Base-by-base conservation (phyloP, 2,329 filamentous ascomycete genomes). In the Pseudogymnoascus sp. region DNA sequence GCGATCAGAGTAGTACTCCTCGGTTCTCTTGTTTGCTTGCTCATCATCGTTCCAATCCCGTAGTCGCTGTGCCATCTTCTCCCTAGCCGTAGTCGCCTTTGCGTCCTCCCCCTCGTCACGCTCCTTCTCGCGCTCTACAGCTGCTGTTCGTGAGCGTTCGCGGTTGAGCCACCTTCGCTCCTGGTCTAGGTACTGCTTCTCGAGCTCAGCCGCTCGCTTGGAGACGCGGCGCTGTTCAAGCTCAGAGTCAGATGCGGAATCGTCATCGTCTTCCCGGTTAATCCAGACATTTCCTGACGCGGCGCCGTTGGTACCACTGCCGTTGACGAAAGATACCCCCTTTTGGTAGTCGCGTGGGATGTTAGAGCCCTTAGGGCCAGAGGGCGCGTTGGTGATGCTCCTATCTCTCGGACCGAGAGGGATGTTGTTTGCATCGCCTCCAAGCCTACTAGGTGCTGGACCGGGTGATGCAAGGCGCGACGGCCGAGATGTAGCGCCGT, bases 111-210 rank as follows among this genome's bases (percentile, higher is more conserved):
- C 86, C 64, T 84, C 85, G 70, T 96, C 90, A 9, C 91, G 86
- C 29, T 88, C 88, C 68, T 84, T 86, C 71, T 97, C 92, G 63
- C 94, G 86, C 67, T 96, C 89, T 21, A 97, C 78, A 0, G 94
- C 93, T 4, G 90, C 89, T 11, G 90, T 88, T 40, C 91, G 84
- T 63, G 89, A 89, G 60, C 88, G 84, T 73, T 99, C 94, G 47
- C 92, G 85, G 71, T 95, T 96, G 26, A 91, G 79, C 93, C 93
- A 97, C 64, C 91, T 87, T 31, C 91, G 85, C 72, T 97, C 91
- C 44, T 92, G 88, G 68, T 96, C 92, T 0, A 89, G 79, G 71
- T 90, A 97, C 54, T 84, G 78, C 70, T 92, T 91, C 57, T 97
- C 89, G 0, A 85, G 81, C 21, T 97, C 92, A 0, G 86, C 80